These are phyloP conservation scores for Apocynum venetum DNA, from an alignment of 257 asterid genomes.

Conservation along the genomic window DNA sequence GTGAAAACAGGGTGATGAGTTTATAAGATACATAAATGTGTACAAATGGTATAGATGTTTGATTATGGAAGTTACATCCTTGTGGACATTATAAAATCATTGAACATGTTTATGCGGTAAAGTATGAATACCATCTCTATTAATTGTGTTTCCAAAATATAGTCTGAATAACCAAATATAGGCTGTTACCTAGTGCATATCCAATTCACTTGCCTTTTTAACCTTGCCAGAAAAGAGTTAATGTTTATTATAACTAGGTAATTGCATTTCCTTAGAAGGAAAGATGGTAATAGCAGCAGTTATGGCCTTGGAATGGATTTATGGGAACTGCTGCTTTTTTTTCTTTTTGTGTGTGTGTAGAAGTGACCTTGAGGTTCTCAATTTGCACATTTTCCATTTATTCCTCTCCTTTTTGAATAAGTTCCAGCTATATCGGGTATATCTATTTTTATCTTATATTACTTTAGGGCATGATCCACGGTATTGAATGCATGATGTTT, in stretches of 20 bases:
- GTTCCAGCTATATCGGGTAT: neutral
- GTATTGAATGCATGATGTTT: neutral
- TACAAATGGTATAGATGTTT: neutral
- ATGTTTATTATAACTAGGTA: neutral
- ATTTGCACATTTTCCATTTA: neutral
- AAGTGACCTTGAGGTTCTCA: neutral
- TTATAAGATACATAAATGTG: neutral
- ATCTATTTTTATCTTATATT: neutral
- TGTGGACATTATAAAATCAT: neutral
- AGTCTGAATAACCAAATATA: neutral
- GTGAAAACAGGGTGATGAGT: neutral
- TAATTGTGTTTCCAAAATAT: neutral
- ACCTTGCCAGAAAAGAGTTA: neutral
- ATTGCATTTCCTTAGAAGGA: neutral
- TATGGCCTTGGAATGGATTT: neutral
- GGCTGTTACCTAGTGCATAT: neutral
- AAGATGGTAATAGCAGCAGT: neutral
- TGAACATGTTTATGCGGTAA: neutral
- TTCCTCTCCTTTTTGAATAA: neutral
- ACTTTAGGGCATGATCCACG: neutral
- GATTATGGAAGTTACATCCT: neutral
- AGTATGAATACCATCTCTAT: neutral
- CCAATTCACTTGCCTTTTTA: neutral
- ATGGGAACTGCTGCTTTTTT: neutral
- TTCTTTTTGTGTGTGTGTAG: too few relatives aligned